phyloP scores from a whole-genome alignment of 192 early-diverging fungal species.

The Coemansia sp. region DNA sequence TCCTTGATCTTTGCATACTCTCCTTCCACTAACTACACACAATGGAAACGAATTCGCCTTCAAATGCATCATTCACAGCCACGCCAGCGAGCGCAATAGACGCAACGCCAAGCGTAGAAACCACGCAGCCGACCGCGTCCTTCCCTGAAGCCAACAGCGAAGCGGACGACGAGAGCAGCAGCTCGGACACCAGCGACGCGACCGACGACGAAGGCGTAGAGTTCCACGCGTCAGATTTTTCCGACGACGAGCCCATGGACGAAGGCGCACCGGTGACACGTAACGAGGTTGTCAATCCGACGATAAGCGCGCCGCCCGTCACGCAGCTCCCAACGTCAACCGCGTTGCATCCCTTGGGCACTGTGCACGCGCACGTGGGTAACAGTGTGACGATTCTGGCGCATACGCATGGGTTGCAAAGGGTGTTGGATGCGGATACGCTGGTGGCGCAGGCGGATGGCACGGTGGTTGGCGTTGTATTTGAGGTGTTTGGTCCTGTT shows the following conservation, averaged over 20 bases:
- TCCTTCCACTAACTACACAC: too few species aligned
- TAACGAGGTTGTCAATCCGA: slow-evolving; percentile 60
- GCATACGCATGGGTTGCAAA: slow-evolving; percentile 34
- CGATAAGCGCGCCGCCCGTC: slow-evolving; percentile 48
- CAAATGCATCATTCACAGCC: too few species aligned
- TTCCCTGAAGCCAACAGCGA: too few species aligned
- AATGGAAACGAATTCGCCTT: too few species aligned
- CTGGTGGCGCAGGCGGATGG: slow-evolving; percentile 65
- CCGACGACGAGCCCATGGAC: slow-evolving; percentile 16
- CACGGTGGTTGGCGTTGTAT: slow-evolving; percentile 62
- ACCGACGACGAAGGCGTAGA: slow-evolving; percentile 7
- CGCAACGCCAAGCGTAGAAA: too few species aligned
- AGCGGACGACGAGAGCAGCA: slow-evolving; percentile 4
- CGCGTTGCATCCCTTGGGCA: slow-evolving; percentile 59
- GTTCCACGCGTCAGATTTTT: not conserved
- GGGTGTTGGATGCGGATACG: slow-evolving; percentile 73
- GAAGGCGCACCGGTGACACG: slow-evolving; percentile 32
- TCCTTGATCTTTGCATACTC: too few species aligned
- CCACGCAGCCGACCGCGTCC: too few species aligned
- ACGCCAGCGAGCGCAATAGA: too few species aligned
- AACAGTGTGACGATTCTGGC: slow-evolving; percentile 68
- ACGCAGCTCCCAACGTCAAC: slow-evolving; percentile 54
- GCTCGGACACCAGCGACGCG: slow-evolving; percentile 12
- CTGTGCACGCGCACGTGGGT: slow-evolving; percentile 67
- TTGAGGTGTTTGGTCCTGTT: slow-evolving; percentile 94